Evolutionary conservation across 768 basidiomycete species (phyloP).

Genomic region (Coprinopsis cinerea): DNA sequence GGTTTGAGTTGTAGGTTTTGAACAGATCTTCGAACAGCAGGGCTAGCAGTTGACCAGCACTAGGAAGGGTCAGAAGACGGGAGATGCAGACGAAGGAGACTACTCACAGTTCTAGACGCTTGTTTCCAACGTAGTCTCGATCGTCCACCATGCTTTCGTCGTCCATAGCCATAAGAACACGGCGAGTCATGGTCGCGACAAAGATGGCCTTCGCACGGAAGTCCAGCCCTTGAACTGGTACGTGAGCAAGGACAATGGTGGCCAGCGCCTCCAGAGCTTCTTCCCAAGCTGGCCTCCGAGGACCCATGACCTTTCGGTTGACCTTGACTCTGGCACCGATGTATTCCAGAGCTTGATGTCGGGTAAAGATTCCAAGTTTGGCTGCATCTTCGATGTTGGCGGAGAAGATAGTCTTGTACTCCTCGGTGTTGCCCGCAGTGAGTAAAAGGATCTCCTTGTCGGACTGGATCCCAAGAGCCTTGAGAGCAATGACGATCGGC

Average conservation of each 20-base stretch:
- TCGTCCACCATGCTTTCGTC: slow-evolving; percentile 98
- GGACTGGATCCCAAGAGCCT: slow-evolving; percentile 93
- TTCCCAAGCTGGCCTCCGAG: slow-evolving; percentile 82
- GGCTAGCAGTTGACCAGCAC: slow-evolving; percentile 93
- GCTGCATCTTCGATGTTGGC: slow-evolving; percentile 93
- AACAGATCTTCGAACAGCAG: slow-evolving; percentile 97
- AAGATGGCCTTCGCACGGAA: slow-evolving; percentile 94
- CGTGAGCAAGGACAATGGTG: slow-evolving; percentile 94
- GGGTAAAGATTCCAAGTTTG: slow-evolving; percentile 84
- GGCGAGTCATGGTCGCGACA: slow-evolving; percentile 93
- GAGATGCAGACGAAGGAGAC: slow-evolving; percentile 10
- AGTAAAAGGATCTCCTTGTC: slow-evolving; percentile 96
- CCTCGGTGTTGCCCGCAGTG: slow-evolving; percentile 87
- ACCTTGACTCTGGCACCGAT: slow-evolving; percentile 91
- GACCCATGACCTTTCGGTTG: slow-evolving; percentile 75
- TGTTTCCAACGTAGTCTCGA: slow-evolving; percentile 98
- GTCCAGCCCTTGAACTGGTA: slow-evolving; percentile 84
- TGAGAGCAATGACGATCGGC: slow-evolving; percentile 92
- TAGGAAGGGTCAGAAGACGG: slow-evolving; percentile 22
- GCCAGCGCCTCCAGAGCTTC: slow-evolving; percentile 96
- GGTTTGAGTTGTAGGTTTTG: slow-evolving; percentile 95
- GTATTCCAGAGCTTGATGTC: slow-evolving; percentile 91
- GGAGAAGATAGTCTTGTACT: slow-evolving; percentile 81
- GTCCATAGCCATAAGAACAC: slow-evolving; percentile 94
- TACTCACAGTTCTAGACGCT: slow-evolving; percentile 91